Percentiles rank a stretch among this genome's conserved stretches.
Evolutionary conservation across 345 rosid genomes (phyloP).

Genomic region (Syzygium aromaticum): DNA sequence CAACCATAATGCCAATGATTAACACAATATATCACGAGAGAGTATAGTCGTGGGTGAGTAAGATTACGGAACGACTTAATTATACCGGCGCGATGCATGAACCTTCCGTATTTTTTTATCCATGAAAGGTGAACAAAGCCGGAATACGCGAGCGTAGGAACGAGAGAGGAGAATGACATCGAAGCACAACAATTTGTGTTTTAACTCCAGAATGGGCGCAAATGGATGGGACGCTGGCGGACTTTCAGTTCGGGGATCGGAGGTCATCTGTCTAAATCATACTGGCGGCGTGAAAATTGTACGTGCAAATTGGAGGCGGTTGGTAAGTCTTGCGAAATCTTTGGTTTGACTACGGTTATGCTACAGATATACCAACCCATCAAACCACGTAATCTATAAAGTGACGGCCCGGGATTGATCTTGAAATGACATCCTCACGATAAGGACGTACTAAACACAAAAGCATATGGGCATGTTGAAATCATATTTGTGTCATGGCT

Average conservation of each 20-base stretch:
- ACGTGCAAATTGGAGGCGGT: not conserved
- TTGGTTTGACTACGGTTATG: not conserved
- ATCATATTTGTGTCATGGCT: not conserved
- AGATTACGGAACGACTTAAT: no score
- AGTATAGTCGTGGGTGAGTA: not conserved
- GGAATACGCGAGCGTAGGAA: not conserved
- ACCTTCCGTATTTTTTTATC: no score
- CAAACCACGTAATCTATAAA: not conserved
- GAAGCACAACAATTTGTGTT: not conserved
- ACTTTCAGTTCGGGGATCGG: not conserved
- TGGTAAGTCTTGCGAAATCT: not conserved
- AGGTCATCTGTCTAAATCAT: not conserved
- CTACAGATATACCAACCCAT: not conserved
- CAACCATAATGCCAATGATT: not conserved
- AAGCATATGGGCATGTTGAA: not conserved
- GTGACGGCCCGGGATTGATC: not conserved
- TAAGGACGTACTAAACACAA: not conserved
- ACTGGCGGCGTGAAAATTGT: not conserved
- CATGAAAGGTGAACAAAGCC: no score
- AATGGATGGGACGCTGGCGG: not conserved
- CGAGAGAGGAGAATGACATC: not conserved
- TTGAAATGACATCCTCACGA: not conserved
- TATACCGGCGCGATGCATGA: no score
- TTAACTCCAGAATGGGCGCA: not conserved
- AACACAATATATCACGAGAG: no score